Conservation (phyloP, 805 yeast genomes). For the Cyberlindnera maritima region DNA sequence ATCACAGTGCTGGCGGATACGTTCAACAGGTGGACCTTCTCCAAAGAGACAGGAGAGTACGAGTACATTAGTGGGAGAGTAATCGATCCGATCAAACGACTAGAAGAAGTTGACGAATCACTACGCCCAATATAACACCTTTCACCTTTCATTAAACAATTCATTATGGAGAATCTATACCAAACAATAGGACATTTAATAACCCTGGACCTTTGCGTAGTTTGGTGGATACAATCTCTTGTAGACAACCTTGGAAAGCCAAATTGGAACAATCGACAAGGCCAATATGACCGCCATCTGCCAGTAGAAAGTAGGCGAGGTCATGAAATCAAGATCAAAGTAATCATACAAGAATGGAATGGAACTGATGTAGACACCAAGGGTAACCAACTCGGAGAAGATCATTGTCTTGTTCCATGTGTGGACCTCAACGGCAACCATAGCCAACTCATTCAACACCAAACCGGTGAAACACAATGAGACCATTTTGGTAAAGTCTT, state of each 20-base stretch:
- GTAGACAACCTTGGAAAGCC: conserved; percentile 76
- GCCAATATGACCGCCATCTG: conserved; percentile 61
- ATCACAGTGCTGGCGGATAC: too few species aligned
- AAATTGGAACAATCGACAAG: conserved; percentile 81
- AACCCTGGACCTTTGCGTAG: conserved; percentile 94
- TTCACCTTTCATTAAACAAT: conserved; percentile 12
- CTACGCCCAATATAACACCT: too few species aligned
- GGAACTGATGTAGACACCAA: conserved; percentile 63
- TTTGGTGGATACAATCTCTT: conserved; percentile 87
- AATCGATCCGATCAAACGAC: too few species aligned
- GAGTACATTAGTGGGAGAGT: too few species aligned
- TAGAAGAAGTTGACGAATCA: too few species aligned
- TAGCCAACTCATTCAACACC: conserved; percentile 79
- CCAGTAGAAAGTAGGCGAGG: conserved; percentile 62
- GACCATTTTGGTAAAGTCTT: conserved; percentile 71
- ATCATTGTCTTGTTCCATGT: conserved; percentile 88
- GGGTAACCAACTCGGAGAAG: conserved; percentile 66
- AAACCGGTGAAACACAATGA: conserved; percentile 79
- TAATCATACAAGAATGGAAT: conserved; percentile 88
- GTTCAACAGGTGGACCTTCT: too few species aligned
- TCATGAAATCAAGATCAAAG: conserved; percentile 66
- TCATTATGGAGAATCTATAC: not conserved
- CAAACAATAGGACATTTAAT: conserved; percentile 18
- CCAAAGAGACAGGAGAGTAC: too few species aligned
- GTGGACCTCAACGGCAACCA: conserved; percentile 91